These are phyloP conservation scores for Torulaspora pretoriensis DNA, from an alignment of 1,139 yeast genomes.

Conservation along the genomic window DNA sequence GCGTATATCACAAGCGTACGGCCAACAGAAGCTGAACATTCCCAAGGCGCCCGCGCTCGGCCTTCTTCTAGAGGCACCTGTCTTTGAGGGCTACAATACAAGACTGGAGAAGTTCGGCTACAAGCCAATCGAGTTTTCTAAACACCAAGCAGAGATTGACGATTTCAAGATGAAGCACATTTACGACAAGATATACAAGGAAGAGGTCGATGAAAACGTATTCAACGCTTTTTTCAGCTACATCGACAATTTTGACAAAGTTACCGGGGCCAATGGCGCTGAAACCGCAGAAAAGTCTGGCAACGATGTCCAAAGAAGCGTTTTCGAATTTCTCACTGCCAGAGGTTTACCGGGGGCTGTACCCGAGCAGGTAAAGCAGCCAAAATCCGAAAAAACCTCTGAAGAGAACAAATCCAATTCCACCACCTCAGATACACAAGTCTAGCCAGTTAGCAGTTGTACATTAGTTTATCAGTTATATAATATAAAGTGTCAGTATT, in stretches of 20 bases:
- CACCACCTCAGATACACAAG: too few species aligned
- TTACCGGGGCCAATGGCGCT: slow-evolving; percentile 34
- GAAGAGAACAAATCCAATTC: too few species aligned
- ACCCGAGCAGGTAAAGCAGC: not conserved
- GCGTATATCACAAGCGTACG: slow-evolving; percentile 76
- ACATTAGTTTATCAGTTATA: not conserved
- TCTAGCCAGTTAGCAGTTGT: not conserved
- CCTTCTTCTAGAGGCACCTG: slow-evolving; percentile 82
- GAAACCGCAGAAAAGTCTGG: slow-evolving; percentile 29
- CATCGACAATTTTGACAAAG: slow-evolving; percentile 62
- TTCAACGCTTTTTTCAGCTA: slow-evolving; percentile 87
- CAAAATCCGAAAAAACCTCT: not conserved
- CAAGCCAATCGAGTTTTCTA: slow-evolving; percentile 66
- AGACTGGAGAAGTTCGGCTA: slow-evolving; percentile 75
- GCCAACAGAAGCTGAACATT: slow-evolving; percentile 68
- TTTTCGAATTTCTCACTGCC: slow-evolving; percentile 76
- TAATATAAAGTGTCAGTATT: not conserved
- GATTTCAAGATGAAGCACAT: slow-evolving; percentile 83
- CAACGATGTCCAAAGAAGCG: slow-evolving; percentile 38
- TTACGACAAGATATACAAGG: slow-evolving; percentile 86
- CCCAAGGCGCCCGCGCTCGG: slow-evolving; percentile 99
- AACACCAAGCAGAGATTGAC: slow-evolving; percentile 66
- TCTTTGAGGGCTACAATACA: slow-evolving; percentile 78
- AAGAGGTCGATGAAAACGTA: slow-evolving; percentile 81
- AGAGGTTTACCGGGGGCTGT: slow-evolving; percentile 41